These are phyloP conservation scores for Nothophaeocryptopus gaeumannii DNA, from an alignment of 2,329 filamentous ascomycete species.

Conservation along the genomic window DNA sequence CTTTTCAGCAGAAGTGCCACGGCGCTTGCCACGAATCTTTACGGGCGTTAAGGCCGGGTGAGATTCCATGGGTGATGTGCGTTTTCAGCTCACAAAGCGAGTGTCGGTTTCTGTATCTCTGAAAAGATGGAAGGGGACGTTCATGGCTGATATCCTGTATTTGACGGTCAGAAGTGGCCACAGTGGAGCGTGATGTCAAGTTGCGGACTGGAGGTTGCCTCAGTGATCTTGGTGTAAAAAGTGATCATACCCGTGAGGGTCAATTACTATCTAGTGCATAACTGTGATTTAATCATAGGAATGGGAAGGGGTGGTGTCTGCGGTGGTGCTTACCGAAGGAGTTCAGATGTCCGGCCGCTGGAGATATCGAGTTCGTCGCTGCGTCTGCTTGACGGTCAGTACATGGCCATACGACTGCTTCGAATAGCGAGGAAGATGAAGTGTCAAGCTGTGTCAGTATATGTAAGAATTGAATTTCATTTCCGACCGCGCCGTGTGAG, in stretches of 20 bases:
- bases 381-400: not conserved
- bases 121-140: not conserved
- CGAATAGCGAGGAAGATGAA: not conserved
- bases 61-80: too few species aligned
- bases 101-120: too few species aligned
- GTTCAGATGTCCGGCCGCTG: too few species aligned
- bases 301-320: slow-evolving; percentile 34
- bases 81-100: too few species aligned
- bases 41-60: slow-evolving; percentile 28
- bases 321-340: too few species aligned
- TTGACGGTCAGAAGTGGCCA: too few species aligned
- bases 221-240: slow-evolving; percentile 43
- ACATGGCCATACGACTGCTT: too few species aligned
- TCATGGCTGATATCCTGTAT: not conserved
- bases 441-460: slow-evolving; percentile 66
- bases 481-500: slow-evolving; percentile 67
- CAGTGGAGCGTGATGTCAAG: too few species aligned
- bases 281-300: slow-evolving; percentile 63
- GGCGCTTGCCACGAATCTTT: slow-evolving; percentile 34
- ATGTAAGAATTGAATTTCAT: slow-evolving; percentile 98
- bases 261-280: slow-evolving; percentile 56
- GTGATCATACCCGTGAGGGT: slow-evolving; percentile 35
- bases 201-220: slow-evolving; percentile 18
- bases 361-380: not conserved
- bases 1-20: slow-evolving; percentile 26